Percentiles rank a stretch among this genome's conserved stretches.
Conservation (phyloP, 163 green algal species). For the Prototheca wickerhamii region DNA sequence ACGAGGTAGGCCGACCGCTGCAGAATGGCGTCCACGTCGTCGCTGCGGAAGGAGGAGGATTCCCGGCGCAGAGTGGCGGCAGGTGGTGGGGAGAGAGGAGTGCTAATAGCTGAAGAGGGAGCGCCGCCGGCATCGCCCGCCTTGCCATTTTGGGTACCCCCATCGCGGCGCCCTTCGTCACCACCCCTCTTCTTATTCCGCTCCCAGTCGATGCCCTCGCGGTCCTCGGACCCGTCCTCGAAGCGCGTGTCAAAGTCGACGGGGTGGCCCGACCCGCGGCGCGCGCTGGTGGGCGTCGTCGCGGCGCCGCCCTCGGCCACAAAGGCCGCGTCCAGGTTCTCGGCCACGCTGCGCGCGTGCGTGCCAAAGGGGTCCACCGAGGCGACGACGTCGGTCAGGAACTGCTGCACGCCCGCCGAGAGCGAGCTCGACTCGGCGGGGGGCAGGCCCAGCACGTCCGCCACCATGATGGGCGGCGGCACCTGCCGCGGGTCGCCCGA, state of each 20-base stretch:
- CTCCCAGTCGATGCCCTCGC: too few species aligned
- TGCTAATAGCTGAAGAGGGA: too few species aligned
- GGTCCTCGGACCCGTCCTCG: not conserved
- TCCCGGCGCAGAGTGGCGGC: slow-evolving; percentile 48
- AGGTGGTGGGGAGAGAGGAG: not conserved
- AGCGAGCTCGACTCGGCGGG: slow-evolving; percentile 33
- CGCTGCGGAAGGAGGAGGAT: too few species aligned
- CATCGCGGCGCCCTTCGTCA: too few species aligned
- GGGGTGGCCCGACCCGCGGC: not conserved
- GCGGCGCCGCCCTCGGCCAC: not conserved
- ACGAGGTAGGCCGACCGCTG: slow-evolving; percentile 91
- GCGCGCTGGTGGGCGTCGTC: not conserved
- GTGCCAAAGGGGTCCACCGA: slow-evolving; percentile 43
- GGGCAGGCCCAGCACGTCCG: slow-evolving; percentile 68
- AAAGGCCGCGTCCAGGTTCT: slow-evolving; percentile 38
- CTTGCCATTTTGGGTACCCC: too few species aligned
- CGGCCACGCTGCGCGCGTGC: slow-evolving; percentile 23
- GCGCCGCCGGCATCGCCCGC: too few species aligned
- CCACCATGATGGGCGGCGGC: slow-evolving; percentile 75
- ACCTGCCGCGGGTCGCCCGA: slow-evolving; percentile 40
- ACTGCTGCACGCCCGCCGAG: slow-evolving; percentile 61
- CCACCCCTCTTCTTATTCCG: too few species aligned
- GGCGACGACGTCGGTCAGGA: slow-evolving; percentile 42
- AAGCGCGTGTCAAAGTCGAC: not conserved
- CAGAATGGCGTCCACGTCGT: slow-evolving; percentile 6